Base-by-base conservation (phyloP, 2,329 filamentous ascomycete genomes). In the Alternaria sp. region DNA sequence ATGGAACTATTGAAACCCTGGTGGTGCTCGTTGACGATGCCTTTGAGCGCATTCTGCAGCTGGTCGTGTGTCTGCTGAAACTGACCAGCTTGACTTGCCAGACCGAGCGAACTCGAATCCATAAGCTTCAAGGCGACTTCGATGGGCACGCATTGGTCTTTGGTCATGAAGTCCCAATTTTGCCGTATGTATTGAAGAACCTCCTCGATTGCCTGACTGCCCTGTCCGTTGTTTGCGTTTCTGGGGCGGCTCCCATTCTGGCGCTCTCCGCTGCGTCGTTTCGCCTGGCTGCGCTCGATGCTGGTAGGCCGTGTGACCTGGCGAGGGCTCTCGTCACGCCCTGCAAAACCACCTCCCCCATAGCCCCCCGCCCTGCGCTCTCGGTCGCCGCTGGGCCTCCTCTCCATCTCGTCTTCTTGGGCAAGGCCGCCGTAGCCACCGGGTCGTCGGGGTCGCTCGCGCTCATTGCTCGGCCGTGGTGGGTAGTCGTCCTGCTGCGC, bases 1-100 rank as follows among this genome's bases (percentile, higher is more conserved):
- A 99, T 98, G 54, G 95, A 97, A 80, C 93, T 97, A 82, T 98
- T 99, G 86, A 99, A 99, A 50, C 96, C 96, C 80, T 99, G 96
- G 77, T 99, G 95, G 77, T 99, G 95, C 82, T 99, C 84, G 79
- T 99, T 97, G 25, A 99, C 96, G 72, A 99, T 97, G 32, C 90
- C 89, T 80, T 97, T 97, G 61, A 99, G 85, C 10, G 95, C 94
- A 72, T 91, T 91, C 77, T 99, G 94, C n/a, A 99, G 87, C 77
- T 96, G 93, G 68, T 89, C 86, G 79, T 97, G 93, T 50, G 93
- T 93, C 69, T 91, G 85, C 75, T 92, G 87, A 78, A 99, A 99
- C 70, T 93, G 90, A 65, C 86, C 87, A 79, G 97, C 95, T 73
- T 96, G 93, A 78, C 93, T 90, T 50, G 95, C 95, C 66, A 96